Percentiles rank a stretch among this genome's conserved stretches.
These are phyloP conservation scores for Vigna hirtella DNA, from an alignment of 306 rosid species.

Conservation along the genomic window DNA sequence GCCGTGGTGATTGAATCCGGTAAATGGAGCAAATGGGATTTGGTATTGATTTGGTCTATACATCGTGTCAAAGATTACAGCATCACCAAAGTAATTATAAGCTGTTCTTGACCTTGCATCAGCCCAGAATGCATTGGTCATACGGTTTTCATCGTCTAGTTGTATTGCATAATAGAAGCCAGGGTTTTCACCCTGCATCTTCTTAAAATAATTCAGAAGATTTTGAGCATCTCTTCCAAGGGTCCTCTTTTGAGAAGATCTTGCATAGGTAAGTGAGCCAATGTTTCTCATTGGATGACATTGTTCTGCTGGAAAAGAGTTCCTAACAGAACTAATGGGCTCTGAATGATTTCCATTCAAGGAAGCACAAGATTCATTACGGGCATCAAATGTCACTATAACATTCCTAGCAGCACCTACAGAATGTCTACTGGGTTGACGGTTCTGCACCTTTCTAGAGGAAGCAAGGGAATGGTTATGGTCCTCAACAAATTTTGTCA, in stretches of 20 bases:
- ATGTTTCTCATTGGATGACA: constrained; percentile 51
- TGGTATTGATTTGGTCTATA: constrained; percentile 83
- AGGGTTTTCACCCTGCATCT: constrained; percentile 82
- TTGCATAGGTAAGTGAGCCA: constrained; percentile 49
- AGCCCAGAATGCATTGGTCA: constrained; percentile 84
- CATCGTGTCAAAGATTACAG: constrained; percentile 80
- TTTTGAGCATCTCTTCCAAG: constrained; percentile 85
- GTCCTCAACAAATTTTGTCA: constrained; percentile 77
- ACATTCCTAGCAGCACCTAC: constrained; percentile 68
- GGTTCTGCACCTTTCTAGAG: constrained; percentile 61
- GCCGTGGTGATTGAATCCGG: constrained; percentile 85
- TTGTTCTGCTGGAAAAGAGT: constrained; percentile 64
- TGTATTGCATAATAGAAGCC: constrained; percentile 81
- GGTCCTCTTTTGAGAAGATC: constrained; percentile 64
- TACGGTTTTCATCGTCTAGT: constrained; percentile 79
- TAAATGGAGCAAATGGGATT: constrained; percentile 83
- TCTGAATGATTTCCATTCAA: constrained; percentile 60
- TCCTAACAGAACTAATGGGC: constrained; percentile 48
- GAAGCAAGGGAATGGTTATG: constrained; percentile 73
- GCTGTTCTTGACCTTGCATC: constrained; percentile 82
- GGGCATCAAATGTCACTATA: constrained; percentile 50
- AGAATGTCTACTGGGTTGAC: constrained; percentile 73
- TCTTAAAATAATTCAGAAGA: constrained; percentile 77
- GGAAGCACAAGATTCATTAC: constrained; percentile 54
- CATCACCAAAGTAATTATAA: constrained; percentile 79